Percentiles rank a stretch among this genome's conserved stretches.
phyloP scores from a whole-genome alignment of 371 early-diverging fungal genomes.

The Apophysomyces sp. region DNA sequence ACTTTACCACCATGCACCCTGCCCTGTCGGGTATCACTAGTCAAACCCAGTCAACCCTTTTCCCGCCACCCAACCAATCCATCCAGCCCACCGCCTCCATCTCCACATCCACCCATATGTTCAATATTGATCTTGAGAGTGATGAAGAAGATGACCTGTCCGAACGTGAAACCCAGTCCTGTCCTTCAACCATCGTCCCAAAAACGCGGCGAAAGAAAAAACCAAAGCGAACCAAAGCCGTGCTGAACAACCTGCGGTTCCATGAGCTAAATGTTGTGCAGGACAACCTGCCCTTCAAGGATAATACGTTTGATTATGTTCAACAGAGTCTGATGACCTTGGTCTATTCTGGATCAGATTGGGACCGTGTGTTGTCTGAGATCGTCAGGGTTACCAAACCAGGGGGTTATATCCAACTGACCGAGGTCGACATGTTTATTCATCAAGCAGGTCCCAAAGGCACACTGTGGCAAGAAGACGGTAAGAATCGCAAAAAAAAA shows the following conservation, averaged over 20 bases:
- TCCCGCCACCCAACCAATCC: background rate
- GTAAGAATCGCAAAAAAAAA: background rate
- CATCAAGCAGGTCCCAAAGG: constrained; percentile 7
- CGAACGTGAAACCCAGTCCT: background rate
- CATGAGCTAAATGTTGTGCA: constrained; percentile 15
- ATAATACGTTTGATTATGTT: constrained; percentile 24
- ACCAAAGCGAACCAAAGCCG: background rate
- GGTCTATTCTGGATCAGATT: constrained; percentile 14
- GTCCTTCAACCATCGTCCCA: background rate
- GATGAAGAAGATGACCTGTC: background rate
- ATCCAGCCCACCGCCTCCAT: background rate
- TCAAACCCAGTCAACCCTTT: background rate
- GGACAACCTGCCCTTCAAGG: constrained; percentile 14
- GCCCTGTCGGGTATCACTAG: background rate
- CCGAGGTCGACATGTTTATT: constrained; percentile 3
- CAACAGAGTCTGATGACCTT: constrained; percentile 18
- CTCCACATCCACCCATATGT: background rate
- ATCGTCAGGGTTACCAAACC: constrained; percentile 25
- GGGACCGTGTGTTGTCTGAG: constrained; percentile 17
- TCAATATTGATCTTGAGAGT: background rate
- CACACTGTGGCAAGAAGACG: background rate
- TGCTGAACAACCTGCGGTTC: constrained; percentile 29
- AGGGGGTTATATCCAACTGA: constrained; percentile 17
- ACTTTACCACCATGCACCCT: constrained; percentile 27
- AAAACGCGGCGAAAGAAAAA: background rate